phyloP scores from a whole-genome alignment of 805 yeast species.

The Saturnispora zaruensis region DNA sequence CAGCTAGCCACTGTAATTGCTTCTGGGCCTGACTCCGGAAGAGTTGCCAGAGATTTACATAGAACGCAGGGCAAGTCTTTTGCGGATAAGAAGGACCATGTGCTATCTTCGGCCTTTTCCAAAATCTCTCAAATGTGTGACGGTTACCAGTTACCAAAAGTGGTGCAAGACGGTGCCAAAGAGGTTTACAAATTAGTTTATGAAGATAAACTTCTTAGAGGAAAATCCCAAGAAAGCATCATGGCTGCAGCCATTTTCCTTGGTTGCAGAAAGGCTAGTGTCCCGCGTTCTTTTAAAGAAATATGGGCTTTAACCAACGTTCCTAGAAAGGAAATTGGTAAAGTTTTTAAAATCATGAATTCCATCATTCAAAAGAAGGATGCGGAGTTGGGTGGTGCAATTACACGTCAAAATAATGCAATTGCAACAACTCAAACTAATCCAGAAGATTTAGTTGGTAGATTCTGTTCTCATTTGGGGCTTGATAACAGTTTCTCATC shows the following conservation, averaged over 20 bases:
- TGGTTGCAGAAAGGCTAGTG: constrained; percentile 91
- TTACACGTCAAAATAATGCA: constrained; percentile 39
- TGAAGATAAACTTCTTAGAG: constrained; percentile 78
- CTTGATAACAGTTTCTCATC: constrained; percentile 75
- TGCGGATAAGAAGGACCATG: constrained; percentile 82
- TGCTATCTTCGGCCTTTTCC: constrained; percentile 79
- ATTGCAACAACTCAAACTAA: constrained; percentile 74
- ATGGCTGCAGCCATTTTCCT: constrained; percentile 95
- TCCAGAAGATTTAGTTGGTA: constrained; percentile 89
- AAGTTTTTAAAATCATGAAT: constrained; percentile 78
- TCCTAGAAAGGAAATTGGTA: constrained; percentile 89
- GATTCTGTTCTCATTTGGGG: constrained; percentile 94
- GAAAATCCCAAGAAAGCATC: constrained; percentile 85
- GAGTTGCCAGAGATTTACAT: constrained; percentile 80
- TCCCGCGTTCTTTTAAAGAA: constrained; percentile 91
- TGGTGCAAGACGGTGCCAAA: constrained; percentile 95
- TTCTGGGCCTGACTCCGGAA: constrained; percentile 75
- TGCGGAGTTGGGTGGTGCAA: constrained; percentile 34
- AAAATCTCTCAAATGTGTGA: constrained; percentile 94
- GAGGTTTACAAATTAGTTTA: constrained; percentile 89
- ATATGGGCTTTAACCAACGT: constrained; percentile 92
- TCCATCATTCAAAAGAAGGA: constrained; percentile 47
- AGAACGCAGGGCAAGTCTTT: constrained; percentile 82
- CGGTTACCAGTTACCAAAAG: constrained; percentile 87
- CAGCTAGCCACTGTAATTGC: constrained; percentile 91